phyloP scores from a whole-genome alignment of 2,329 filamentous ascomycete genomes.

The Penicillium hordei region DNA sequence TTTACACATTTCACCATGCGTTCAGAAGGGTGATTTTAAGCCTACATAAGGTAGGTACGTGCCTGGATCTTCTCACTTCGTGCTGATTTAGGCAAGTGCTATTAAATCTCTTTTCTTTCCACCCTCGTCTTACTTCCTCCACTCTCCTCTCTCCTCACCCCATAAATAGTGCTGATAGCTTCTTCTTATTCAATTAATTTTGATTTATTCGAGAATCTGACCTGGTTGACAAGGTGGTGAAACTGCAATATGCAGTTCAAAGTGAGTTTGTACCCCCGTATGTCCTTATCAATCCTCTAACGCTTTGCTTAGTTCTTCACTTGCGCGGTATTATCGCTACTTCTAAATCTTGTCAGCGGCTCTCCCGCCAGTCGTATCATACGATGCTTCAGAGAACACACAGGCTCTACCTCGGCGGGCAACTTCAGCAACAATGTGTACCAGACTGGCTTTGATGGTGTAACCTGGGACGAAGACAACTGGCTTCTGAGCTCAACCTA shows the following conservation, averaged over 20 bases:
- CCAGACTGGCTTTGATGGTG: slow-evolving; percentile 51
- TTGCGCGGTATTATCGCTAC: slow-evolving; percentile 17
- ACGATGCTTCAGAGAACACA: slow-evolving; percentile 22
- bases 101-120: neutral
- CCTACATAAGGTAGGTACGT: neutral
- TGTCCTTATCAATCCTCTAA: slow-evolving; percentile 1
- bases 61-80: slow-evolving; percentile 13
- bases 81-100: neutral
- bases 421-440: slow-evolving; percentile 38
- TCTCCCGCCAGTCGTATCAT: slow-evolving; percentile 20
- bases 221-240: slow-evolving; percentile 1
- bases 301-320: slow-evolving; percentile 2
- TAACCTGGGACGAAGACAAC: slow-evolving; percentile 59
- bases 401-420: slow-evolving; percentile 5
- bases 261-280: slow-evolving; percentile 6
- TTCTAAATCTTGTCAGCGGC: slow-evolving; percentile 15
- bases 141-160: neutral
- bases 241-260: slow-evolving; percentile 22
- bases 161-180: neutral
- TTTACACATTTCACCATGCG: slow-evolving; percentile 13
- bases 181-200: neutral
- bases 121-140: neutral
- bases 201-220: neutral
- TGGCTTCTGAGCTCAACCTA: slow-evolving; percentile 57
- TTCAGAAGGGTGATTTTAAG: slow-evolving; percentile 4